Evolutionary conservation across 1,139 yeast species (phyloP), one percentile per base, ranked within the genome.

Genomic region (Sugiyamaella paludigena): DNA sequence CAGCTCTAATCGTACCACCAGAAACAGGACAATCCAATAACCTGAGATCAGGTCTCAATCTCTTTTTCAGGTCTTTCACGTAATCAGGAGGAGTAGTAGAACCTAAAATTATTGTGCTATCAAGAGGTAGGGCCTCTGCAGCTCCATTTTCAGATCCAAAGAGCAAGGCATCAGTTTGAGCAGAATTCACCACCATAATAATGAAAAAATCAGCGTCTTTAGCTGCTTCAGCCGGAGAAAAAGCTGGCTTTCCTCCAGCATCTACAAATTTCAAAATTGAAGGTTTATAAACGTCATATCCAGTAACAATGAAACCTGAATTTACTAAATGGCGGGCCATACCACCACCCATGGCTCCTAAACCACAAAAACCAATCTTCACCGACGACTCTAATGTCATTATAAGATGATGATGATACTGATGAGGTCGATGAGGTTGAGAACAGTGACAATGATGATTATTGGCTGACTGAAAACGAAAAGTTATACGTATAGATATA

Each of bases 341-440:
- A 9, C 47, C 52, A 28, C 49, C 42, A 34, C 52, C 52, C 52
- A 49, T 49, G 43, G 52, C 52, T 31, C 52, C 52, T 16, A 49
- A 47, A 13, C 52, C 52, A 38, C 50, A 47, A 31, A 47, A 47
- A 2, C 50, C 50, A 16, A 47, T 29, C 26, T 15, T 24, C 24
- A 19, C 24, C 24, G 24, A 19, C 24, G 24, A 19, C 5, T 19
- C 24, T 19, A 19, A 19, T 19, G 24, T 19, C 24, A 19, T 19
- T 19, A 19, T 19, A 5, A 19, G 5, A 19, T 19, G 24, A 19
- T 19, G 24, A 19, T 19, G 24, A 4, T 3, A 19, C 5, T 19
- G n/a, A 19, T 19, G 24, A 19, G 24, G n/a, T n/a, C n/a, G n/a
- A n/a, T n/a, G n/a, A n/a, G n/a, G n/a, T n/a, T n/a, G n/a, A n/a